Base-by-base conservation (phyloP, 2,329 filamentous ascomycete genomes). In the Aureobasidium sp. region DNA sequence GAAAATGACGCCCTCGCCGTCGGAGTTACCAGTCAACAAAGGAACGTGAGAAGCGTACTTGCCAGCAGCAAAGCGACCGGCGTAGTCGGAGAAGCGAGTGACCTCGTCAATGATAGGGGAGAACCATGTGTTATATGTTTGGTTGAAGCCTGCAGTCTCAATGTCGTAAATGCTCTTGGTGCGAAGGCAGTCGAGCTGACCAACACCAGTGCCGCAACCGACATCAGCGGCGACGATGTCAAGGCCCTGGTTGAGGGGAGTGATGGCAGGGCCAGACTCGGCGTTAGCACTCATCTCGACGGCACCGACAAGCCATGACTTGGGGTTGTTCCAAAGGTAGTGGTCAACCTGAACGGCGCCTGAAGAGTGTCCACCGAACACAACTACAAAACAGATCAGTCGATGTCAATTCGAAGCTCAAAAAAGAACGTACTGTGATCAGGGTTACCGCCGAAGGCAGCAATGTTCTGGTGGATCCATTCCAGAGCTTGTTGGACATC, bases 231-330 rank as follows among this genome's bases (percentile, higher is more conserved):
- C 73, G 6, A 77, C 72, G 9, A 67, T 69, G 37, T 77, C 70
- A 1, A 77, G 69, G 15, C 70, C 75, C 27, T 75, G 69, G 58
- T 75, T 72, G 15, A 65, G 41, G 2, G 72, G 74, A 0, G 75
- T 73, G n/a, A 73, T 75, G 2, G 69, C 74, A 1, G 75, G 75
- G 5, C 75, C 75, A 0, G 75, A 77, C 27, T 73, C 62, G 34
- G 74, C 74, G 32, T 76, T 77, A n/a, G 74, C 75, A 50, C 74
- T 76, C 75, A 77, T 77, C 67, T 77, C 67, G 0, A 75, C 57
- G 8, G 57, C 57, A 36, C 57, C 57, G 8, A 50, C 47, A 5
- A 60, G 57, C 57, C 57, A 60, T 34, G 57, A 50, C n/a, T 60
- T 16, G 21, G 57, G 57, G 25, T 60, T 60, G 37, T 60, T 60